Base-by-base conservation (phyloP, 768 basidiomycete species). In the Tephrocybe rancida region DNA sequence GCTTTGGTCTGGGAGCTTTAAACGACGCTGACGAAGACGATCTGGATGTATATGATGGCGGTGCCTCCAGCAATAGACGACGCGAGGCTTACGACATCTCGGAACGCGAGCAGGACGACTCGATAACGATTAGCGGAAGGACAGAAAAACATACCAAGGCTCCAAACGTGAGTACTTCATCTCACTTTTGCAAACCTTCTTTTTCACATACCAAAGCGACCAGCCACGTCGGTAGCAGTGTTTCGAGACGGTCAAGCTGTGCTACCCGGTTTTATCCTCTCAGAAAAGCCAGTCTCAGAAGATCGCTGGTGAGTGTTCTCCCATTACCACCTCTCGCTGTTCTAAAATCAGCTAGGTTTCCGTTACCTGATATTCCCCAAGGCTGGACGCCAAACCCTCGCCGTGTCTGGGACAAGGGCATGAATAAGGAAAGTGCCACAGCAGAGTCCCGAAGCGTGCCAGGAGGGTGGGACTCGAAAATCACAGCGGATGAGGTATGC, bases 11-110 rank as follows among this genome's bases (percentile, higher is more conserved):
- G 16, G 92, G 93, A 5, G 92, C 90, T 1, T 70, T 94, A 16
- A 97, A 96, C 63, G 95, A 97, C 50, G 95, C 92, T 2, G 95
- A 98, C 44, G 92, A 95, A 43, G 95, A 98, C 64, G 95, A 95
- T 64, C 48, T 92, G 29, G 92, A 95, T 59, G 76, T 94, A 4
- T 95, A 95, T 60, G 91, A 92, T 60, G 70, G 74, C 34, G 62
- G 59, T 1, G 50, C 67, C 27, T 63, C 64, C 13, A 60, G 61
- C 8, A 70, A 73, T 14, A 72, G 77, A 55, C 79, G 72, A 53
- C 75, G 81, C 34, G 74, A 83, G 39, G 88, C 88, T 6, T 90
- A 87, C 62, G 89, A 94, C 59, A 71, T 73, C 26, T 70, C 69
- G 16, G 86, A 87, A 14, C 77, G 74, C 1, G 87, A 88, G 5